Conservation (phyloP, 495 filamentous ascomycete genomes). For the Lineolata rhizophorae region DNA sequence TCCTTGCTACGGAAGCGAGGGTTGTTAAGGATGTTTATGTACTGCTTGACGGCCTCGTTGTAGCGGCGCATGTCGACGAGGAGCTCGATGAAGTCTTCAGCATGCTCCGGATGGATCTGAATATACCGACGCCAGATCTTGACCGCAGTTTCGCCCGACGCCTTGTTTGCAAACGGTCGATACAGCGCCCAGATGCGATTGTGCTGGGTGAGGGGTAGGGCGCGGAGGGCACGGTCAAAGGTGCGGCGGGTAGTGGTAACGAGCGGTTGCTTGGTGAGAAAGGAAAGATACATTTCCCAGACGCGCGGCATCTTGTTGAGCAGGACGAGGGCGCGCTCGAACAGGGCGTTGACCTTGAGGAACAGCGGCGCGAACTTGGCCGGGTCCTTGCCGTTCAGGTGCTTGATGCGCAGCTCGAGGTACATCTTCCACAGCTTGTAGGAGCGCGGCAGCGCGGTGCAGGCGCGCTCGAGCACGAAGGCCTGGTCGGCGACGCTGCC, state of each 20-base stretch:
- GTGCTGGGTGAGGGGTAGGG: constrained; percentile 91
- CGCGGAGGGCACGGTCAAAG: constrained; percentile 85
- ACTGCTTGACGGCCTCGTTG: constrained; percentile 80
- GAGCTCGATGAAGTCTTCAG: constrained; percentile 83
- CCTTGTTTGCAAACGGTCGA: constrained; percentile 78
- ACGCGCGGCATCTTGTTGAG: constrained; percentile 98
- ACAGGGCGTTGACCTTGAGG: constrained; percentile 83
- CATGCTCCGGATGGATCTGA: constrained; percentile 92
- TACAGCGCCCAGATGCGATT: constrained; percentile 93
- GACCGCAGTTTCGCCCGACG: constrained; percentile 73
- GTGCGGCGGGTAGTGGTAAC: constrained; percentile 77
- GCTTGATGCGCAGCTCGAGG: constrained; percentile 62
- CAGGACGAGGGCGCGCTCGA: constrained; percentile 80
- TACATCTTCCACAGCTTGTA: constrained; percentile 99
- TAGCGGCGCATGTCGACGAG: constrained; percentile 64
- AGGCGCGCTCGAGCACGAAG: constrained; percentile 84
- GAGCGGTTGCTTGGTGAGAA: constrained; percentile 74
- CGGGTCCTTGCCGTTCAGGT: constrained; percentile 66
- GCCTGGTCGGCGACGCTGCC: constrained; percentile 76
- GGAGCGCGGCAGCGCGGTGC: constrained; percentile 68
- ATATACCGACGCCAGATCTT: constrained; percentile 93
- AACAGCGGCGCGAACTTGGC: constrained; percentile 64
- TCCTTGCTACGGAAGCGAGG: constrained; percentile 79
- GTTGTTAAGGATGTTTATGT: constrained; percentile 88
- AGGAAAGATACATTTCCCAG: constrained; percentile 95